Evolutionary conservation across 441 rosid species (phyloP).

Genomic region (Sinapis alba): DNA sequence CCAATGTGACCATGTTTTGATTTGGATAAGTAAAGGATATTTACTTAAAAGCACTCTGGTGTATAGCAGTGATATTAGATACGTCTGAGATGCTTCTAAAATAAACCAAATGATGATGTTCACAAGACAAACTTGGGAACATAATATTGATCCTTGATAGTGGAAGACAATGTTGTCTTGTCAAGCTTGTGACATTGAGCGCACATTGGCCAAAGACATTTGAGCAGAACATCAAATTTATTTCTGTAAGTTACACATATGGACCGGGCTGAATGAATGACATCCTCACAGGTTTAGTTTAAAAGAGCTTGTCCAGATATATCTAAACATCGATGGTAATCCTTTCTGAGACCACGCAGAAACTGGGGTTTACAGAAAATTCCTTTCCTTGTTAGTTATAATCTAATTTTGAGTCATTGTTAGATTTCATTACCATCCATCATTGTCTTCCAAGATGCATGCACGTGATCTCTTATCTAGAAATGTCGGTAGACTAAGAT

Average conservation of each 20-base stretch:
- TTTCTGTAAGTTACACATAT: neutral
- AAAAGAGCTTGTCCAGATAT: neutral
- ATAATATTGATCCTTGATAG: neutral
- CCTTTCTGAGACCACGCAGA: constrained; percentile 5
- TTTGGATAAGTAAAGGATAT: neutral
- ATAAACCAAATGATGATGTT: neutral
- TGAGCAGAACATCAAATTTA: neutral
- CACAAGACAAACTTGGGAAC: neutral
- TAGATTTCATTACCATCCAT: neutral
- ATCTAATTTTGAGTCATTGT: neutral
- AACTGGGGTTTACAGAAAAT: neutral
- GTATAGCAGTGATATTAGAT: neutral
- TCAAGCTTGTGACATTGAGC: neutral
- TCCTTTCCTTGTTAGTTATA: neutral
- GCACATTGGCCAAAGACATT: neutral
- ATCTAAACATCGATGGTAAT: neutral
- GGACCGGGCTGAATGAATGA: neutral
- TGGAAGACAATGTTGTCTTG: neutral
- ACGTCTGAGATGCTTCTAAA: neutral
- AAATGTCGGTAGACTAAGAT: neutral
- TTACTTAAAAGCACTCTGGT: neutral
- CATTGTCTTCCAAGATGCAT: neutral
- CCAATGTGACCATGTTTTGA: neutral
- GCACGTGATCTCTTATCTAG: neutral
- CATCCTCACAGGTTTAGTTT: neutral